A percentile compares a stretch with the other conserved stretches of the same genome.
These are phyloP conservation scores for Allantophomopsis lycopodina DNA, from an alignment of 2,329 filamentous ascomycete genomes.

Conservation along the genomic window DNA sequence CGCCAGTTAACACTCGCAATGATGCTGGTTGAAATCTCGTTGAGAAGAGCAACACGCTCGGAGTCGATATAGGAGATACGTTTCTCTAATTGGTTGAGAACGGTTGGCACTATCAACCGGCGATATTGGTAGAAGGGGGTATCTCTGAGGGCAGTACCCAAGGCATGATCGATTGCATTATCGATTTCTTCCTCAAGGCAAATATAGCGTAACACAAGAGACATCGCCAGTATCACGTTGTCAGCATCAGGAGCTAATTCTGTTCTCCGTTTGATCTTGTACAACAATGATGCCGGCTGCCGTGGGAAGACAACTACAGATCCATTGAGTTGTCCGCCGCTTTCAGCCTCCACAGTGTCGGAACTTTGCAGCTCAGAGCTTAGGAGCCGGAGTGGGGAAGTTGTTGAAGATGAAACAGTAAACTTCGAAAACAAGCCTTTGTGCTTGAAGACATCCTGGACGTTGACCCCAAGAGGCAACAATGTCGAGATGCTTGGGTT, in stretches of 20 bases:
- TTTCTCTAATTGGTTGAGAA: slow-evolving; percentile 28
- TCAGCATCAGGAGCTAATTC: slow-evolving; percentile 9
- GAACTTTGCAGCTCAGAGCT: slow-evolving; percentile 59
- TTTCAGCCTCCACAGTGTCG: slow-evolving; percentile 51
- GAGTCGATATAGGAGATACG: slow-evolving; percentile 35
- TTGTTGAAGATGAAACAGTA: slow-evolving; percentile 69
- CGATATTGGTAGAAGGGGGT: slow-evolving; percentile 30
- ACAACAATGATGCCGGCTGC: slow-evolving; percentile 69
- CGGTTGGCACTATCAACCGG: slow-evolving; percentile 28
- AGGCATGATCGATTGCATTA: slow-evolving; percentile 27
- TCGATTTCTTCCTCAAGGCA: slow-evolving; percentile 65
- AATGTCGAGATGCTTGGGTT: slow-evolving; percentile 54
- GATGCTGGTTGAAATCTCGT: slow-evolving; percentile 33
- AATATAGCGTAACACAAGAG: slow-evolving; percentile 62
- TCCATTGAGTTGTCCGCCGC: slow-evolving; percentile 36
- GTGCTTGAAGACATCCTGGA: slow-evolving; percentile 90
- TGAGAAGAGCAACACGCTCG: slow-evolving; percentile 39
- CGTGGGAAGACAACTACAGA: slow-evolving; percentile 59
- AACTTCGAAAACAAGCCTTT: slow-evolving; percentile 75
- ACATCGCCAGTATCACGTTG: slow-evolving; percentile 23
- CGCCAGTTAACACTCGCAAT: slow-evolving; percentile 33
- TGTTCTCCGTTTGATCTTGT: slow-evolving; percentile 53
- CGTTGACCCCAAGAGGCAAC: slow-evolving; percentile 83
- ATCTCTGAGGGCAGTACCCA: slow-evolving; percentile 25
- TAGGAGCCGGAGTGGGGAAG: slow-evolving; percentile 61